Base-by-base conservation (phyloP, 345 rosid genomes). In the Streptanthus diversifolius region DNA sequence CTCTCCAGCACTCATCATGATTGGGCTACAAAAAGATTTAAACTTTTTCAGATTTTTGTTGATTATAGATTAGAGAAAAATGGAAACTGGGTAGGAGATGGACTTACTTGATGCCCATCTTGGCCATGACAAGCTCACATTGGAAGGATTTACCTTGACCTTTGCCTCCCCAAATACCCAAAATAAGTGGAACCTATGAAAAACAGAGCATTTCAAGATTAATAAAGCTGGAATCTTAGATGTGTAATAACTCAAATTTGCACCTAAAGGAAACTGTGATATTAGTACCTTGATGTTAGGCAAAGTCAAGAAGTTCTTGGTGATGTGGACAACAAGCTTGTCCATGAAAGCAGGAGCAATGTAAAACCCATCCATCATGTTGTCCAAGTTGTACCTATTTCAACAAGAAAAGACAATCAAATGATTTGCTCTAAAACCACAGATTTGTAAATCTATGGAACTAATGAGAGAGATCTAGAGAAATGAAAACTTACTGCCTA, bases 1-100 rank as follows among this genome's bases (percentile, higher is more conserved):
- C 78, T 95, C 99, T 91, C 99, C 96, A 2, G 99, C 99, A 72
- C 99, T 95, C 99, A 95, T 95, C 99, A 90, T 88, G 71, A 95
- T 95, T 27, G 99, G 99, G 85, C 96, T 95, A 88, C 62, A 71
- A 30, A 64, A 66, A 37, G 37, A 0, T 43, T 13, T 3, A 12
- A 7, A 18, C 39, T 45, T 63, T 29, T 5, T 56, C 36, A 45
- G 22, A 36, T 14, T 52, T 6, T 39, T 47, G 41, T 59, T 4
- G 5, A 11, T 67, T 17, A 18, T 45, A 63, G 39, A 77, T 18
- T 5, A 25, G 27, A 45, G 32, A 27, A 8, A 18, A 39, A 30
- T 2, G 7, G 2, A 3, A 62, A 25, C 0, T 2, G 0, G 35
- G 2, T 54, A 0, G 11, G 13, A 29, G 19, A 32, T 21, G 59